Base-by-base conservation (phyloP, 306 rosid species). In the Myrica gale region DNA sequence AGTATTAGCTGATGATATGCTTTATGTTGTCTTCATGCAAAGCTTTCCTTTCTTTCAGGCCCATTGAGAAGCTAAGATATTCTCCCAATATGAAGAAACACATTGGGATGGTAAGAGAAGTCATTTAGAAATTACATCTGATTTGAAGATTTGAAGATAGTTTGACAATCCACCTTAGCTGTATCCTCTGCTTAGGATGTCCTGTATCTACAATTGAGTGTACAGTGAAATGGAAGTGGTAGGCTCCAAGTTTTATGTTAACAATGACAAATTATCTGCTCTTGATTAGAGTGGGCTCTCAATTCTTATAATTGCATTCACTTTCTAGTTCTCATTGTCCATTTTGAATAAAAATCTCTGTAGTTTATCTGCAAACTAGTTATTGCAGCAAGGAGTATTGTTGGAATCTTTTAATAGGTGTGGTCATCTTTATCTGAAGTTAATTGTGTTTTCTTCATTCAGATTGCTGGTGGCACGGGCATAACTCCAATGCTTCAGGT, bases 401-500 rank as follows among this genome's bases (percentile, higher is more conserved):
- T 65, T 65, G 47, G 4, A 16, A 54, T 41, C 15, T 46, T 56
- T 42, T 17, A 68, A 42, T 23, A 7, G 51, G 71, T 51, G 42
- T 58, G 42, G 57, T 68, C 20, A 23, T 37, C 53, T 0, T 48
- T 37, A n/a, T 82, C 67, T 70, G n/a, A 75, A 57, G 16, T 46
- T 55, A 43, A 32, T 80, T 80, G 48, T 68, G 67, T 76, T 78
- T 41, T 51, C 78, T 79, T 71, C 69, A 69, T 79, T 63, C 86
- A 92, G 99, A 82, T 96, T 87, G 98, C 99, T 9, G 98, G 99
- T 23, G 98, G 99, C 77, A 61, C 98, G 4, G 97, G 99, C 79
- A 96, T 96, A 80, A 96, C 99, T 73, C 99, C 98, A 51, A 90
- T 96, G 98, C 96, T 96, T 80, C 98, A 96, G 86, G 89, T 96